Evolutionary conservation across 352 stramenopile species (phyloP), one percentile per base, ranked within the genome.

Genomic region (Phytophthora niederhauseri): DNA sequence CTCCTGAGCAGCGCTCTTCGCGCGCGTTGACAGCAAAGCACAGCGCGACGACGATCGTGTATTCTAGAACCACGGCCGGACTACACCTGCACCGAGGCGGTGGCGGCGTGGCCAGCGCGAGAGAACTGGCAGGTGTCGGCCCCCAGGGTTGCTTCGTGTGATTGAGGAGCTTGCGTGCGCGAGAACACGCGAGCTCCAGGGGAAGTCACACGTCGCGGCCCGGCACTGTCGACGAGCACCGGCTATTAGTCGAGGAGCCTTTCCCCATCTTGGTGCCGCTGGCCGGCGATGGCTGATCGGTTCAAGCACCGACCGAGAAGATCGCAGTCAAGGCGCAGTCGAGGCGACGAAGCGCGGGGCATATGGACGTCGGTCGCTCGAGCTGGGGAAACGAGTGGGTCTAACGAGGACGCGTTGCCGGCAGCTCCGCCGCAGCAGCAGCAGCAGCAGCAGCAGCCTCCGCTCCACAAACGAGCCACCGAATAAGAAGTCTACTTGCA

Each of bases 371-470:
- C 34, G 7, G 34, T 66, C 56, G 51, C 61, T 46, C 45, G 43
- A 46, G 58, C 69, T 76, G 64, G 69, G 64, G 20, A 76, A 76
- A 73, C 50, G 61, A 66, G 52, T 76, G 69, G 69, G 43, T 65
- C 30, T 50, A 64, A 61, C n/a, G 20, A 31, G 19, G 64, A 54
- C 61, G 34, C 61, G 51, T 65, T 59, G 34, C 45, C 11, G 14
- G 49, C 34, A 26, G 17, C 24, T 22, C 26, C 22, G 49, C 49
- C 49, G 57, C 57, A 38, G 58, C 46, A 26, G 50, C 30, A 26
- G 57, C 57, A 36, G 58, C 46, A 31, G 50, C 30, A 26, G 57
- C 57, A 36, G 58, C 46, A 31, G 50, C 30, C 34, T 17, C 12
- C 34, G 34, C 34, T 26, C 53, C 14, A 12, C 60, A 64, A 59